Evolutionary conservation across 2,329 filamentous ascomycete genomes (phyloP).

Genomic region (Aspergillus novofumigatus): DNA sequence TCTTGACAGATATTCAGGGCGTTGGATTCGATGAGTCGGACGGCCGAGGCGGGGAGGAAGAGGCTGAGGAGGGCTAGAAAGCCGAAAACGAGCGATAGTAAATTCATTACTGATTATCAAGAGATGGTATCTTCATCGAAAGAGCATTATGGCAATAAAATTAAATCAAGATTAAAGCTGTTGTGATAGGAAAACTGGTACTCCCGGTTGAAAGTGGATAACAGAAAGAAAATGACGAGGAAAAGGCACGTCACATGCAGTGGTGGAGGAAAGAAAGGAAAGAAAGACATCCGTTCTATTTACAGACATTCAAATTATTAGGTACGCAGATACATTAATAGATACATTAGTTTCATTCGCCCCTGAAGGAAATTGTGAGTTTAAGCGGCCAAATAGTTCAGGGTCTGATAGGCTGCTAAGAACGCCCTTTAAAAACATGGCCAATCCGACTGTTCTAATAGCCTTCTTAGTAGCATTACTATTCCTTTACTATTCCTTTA

Average conservation of each 20-base stretch:
- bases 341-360: too few species aligned
- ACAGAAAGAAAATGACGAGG: background rate
- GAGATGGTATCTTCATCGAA: background rate
- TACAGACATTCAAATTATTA: too few species aligned
- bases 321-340: too few species aligned
- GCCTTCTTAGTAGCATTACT: too few species aligned
- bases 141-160: background rate
- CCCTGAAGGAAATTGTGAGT: background rate
- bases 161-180: background rate
- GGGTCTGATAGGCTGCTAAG: background rate
- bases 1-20: constrained; percentile 73
- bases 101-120: background rate
- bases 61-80: constrained; percentile 63
- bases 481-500: too few species aligned
- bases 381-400: background rate
- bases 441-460: background rate
- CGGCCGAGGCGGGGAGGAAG: constrained; percentile 48
- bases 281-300: too few species aligned
- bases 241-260: background rate
- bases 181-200: background rate
- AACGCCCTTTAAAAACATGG: background rate
- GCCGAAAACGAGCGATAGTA: constrained; percentile 60
- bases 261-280: too few species aligned
- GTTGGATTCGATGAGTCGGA: constrained; percentile 6
- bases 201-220: background rate